Conservation (phyloP, 1,284 basidiomycete genomes). For the Singerocomus rubriflavus region DNA sequence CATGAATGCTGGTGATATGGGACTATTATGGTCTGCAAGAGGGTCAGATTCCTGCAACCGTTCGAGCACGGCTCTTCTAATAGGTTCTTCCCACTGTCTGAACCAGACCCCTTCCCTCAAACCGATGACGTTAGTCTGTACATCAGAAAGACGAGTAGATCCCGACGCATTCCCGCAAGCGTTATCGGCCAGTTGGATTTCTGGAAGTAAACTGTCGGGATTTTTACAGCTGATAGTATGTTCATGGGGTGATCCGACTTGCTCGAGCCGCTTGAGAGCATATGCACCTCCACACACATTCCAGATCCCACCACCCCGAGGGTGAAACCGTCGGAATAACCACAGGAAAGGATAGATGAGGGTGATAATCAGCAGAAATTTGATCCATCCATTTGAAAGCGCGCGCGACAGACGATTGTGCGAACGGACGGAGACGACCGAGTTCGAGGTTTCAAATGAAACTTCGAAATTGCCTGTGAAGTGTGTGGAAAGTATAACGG, state of each 20-base stretch:
- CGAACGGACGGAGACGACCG: conserved; percentile 57
- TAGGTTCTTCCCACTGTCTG: conserved; percentile 67
- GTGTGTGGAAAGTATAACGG: conserved; percentile 48
- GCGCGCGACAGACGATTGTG: conserved; percentile 57
- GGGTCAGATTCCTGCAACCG: conserved; percentile 29
- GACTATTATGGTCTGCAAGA: conserved; percentile 22
- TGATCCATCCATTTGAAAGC: conserved; percentile 63
- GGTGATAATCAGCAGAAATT: conserved; percentile 58
- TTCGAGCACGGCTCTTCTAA: conserved; percentile 49
- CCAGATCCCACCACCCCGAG: conserved; percentile 62
- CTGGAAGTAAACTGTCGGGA: conserved; percentile 16
- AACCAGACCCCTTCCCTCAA: conserved; percentile 75
- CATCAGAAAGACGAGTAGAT: conserved; percentile 24
- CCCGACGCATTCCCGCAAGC: conserved; percentile 8
- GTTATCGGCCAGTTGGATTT: conserved; percentile 23
- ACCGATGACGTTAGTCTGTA: conserved; percentile 45
- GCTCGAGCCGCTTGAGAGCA: conserved; percentile 49
- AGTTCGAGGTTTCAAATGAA: conserved; percentile 41
- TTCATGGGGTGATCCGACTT: conserved; percentile 32
- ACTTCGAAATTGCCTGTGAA: conserved; percentile 54
- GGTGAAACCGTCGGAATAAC: conserved; percentile 63
- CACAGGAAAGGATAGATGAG: conserved; percentile 73
- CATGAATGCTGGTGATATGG: conserved; percentile 9
- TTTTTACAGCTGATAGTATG: conserved; percentile 14
- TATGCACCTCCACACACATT: conserved; percentile 67